These are phyloP conservation scores for Lasiosphaeria hispida DNA, from an alignment of 495 filamentous ascomycete species.

Conservation along the genomic window DNA sequence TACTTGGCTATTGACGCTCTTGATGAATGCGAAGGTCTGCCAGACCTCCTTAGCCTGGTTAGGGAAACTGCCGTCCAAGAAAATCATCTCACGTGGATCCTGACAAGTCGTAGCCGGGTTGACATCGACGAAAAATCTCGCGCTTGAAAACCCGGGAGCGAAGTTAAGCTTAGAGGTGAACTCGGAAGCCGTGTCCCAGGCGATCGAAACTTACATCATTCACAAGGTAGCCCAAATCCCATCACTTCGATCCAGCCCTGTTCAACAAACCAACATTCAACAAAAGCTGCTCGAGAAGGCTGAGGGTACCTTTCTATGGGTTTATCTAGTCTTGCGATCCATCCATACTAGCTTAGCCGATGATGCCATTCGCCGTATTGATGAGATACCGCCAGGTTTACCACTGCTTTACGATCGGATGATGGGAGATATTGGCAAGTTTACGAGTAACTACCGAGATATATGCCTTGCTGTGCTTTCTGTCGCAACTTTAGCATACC, in stretches of 20 bases:
- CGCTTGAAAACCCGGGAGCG: not conserved
- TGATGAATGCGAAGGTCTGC: slow-evolving; percentile 6
- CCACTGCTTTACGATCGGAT: not conserved
- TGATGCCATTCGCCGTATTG: not conserved
- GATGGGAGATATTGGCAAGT: slow-evolving; percentile 4
- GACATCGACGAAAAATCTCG: slow-evolving; percentile 2
- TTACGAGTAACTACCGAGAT: not conserved
- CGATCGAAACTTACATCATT: slow-evolving; percentile 1
- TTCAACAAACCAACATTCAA: not conserved
- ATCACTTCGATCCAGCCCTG: not conserved
- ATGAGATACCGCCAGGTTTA: not conserved
- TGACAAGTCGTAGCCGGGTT: not conserved
- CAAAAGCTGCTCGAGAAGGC: not conserved
- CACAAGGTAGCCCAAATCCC: not conserved
- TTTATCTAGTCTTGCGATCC: not conserved
- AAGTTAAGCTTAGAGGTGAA: slow-evolving; percentile 1
- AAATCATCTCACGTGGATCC: not conserved
- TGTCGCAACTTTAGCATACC: slow-evolving; percentile 1
- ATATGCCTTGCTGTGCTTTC: not conserved
- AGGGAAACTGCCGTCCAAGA: not conserved
- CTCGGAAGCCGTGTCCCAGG: not conserved
- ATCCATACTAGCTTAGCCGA: not conserved
- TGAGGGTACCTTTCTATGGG: slow-evolving; percentile 4
- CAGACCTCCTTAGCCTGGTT: not conserved
- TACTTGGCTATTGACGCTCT: slow-evolving; percentile 4